These are phyloP conservation scores for Gynandropsis gynandra DNA, from an alignment of 345 rosid genomes.

Conservation along the genomic window DNA sequence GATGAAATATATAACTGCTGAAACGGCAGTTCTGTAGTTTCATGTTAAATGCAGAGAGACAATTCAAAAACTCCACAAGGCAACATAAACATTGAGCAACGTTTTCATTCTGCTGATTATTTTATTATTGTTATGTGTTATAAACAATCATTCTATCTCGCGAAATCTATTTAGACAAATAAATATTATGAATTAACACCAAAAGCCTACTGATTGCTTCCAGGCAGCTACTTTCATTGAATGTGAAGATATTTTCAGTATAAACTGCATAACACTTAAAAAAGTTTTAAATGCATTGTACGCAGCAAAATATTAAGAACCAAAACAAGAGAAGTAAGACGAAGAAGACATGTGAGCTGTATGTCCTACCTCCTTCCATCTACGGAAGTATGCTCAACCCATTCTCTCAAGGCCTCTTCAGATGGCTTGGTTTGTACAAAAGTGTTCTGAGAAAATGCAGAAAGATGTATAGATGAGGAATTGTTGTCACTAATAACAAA, in stretches of 20 bases:
- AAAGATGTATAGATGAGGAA: slow-evolving; percentile 7
- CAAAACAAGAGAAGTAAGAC: slow-evolving; percentile 3
- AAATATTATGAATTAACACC: too few species aligned
- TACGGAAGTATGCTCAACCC: slow-evolving; percentile 81
- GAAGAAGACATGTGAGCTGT: slow-evolving; percentile 3
- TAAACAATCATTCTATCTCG: too few species aligned
- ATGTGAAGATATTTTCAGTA: slow-evolving; percentile 9
- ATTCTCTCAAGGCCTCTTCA: slow-evolving; percentile 45
- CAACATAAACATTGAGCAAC: background rate
- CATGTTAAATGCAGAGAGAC: background rate
- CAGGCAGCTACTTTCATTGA: slow-evolving; percentile 6
- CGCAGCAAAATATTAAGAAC: slow-evolving; percentile 10
- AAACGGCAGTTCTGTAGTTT: slow-evolving; percentile 3
- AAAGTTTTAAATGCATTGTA: too few species aligned
- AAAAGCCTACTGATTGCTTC: slow-evolving; percentile 2
- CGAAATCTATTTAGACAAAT: too few species aligned
- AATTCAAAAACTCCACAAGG: background rate
- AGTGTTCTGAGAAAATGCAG: slow-evolving; percentile 19
- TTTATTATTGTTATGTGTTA: too few species aligned
- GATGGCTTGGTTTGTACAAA: slow-evolving; percentile 30
- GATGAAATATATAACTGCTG: slow-evolving; percentile 1
- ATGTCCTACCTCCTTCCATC: slow-evolving; percentile 70
- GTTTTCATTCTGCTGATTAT: background rate
- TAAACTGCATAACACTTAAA: too few species aligned
- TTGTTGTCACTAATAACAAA: slow-evolving; percentile 1